A percentile compares a stretch with the other conserved stretches of the same genome.
phyloP scores from a whole-genome alignment of 345 rosid species.

The Eucalyptus viminalis region DNA sequence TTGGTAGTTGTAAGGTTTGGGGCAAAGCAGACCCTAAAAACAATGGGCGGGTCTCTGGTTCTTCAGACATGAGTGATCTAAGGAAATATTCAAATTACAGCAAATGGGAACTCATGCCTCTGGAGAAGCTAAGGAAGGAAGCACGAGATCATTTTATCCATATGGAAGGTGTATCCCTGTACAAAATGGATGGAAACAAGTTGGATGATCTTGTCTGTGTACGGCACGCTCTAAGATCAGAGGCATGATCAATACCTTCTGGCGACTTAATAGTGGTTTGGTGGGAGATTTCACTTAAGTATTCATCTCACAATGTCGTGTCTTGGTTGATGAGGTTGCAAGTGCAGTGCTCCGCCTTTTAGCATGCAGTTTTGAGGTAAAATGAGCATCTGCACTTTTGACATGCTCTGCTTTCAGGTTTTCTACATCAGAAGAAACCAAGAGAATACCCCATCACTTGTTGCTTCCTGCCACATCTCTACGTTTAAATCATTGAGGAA shows the following conservation, averaged over 20 bases:
- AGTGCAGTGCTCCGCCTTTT: not conserved
- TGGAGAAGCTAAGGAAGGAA: conserved; percentile 76
- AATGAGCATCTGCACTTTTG: not conserved
- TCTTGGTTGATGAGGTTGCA: not conserved
- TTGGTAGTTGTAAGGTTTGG: conserved; percentile 93
- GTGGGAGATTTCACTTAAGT: not conserved
- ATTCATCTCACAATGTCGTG: not conserved
- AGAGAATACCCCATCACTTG: not conserved
- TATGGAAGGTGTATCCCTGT: conserved; percentile 73
- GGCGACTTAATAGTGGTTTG: not conserved
- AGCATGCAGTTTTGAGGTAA: not conserved
- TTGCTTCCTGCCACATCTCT: not conserved
- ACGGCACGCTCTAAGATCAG: conserved; percentile 29
- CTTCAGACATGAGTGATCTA: conserved; percentile 65
- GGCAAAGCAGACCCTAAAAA: conserved; percentile 40
- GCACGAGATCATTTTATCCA: conserved; percentile 62
- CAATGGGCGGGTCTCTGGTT: conserved; percentile 62
- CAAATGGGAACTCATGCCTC: conserved; percentile 85
- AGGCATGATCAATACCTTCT: not conserved
- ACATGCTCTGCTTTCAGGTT: not conserved
- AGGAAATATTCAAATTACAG: conserved; percentile 73
- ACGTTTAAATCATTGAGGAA: not conserved
- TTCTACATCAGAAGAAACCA: not conserved
- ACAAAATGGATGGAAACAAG: conserved; percentile 96
- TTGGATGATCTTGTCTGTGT: conserved; percentile 94